Conservation (phyloP, 306 rosid species). For the Herpetospermum pedunculosum region DNA sequence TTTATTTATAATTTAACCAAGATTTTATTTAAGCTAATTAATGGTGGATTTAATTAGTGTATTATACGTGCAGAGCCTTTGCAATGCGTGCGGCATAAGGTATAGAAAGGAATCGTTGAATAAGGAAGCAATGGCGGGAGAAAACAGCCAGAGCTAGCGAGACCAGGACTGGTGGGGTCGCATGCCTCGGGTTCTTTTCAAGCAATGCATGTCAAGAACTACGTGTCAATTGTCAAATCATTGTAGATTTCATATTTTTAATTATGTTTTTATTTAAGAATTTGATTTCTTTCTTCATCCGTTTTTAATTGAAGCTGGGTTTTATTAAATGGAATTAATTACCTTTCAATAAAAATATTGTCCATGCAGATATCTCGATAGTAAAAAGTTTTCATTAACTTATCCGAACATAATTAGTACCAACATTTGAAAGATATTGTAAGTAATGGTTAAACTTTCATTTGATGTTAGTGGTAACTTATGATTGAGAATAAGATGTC, state of each 20-base stretch:
- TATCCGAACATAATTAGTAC: no score
- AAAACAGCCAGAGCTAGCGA: not conserved
- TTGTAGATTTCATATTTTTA: not conserved
- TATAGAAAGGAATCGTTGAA: not conserved
- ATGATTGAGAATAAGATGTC: no score
- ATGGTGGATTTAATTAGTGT: not conserved
- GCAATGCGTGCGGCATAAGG: constrained; percentile 4
- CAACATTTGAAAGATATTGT: no score
- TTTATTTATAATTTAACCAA: no score
- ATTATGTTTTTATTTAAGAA: not conserved
- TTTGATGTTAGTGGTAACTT: no score
- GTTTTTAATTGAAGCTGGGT: not conserved
- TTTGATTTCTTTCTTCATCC: not conserved
- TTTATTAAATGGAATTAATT: not conserved
- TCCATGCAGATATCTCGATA: no score
- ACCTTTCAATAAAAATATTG: not conserved
- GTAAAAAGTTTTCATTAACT: no score
- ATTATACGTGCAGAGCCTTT: not conserved
- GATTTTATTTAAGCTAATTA: no score
- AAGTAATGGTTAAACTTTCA: no score
- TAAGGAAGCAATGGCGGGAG: not conserved
- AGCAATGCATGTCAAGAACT: not conserved
- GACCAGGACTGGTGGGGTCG: no score
- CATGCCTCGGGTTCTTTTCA: not conserved
- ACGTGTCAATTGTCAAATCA: not conserved